phyloP scores from a whole-genome alignment of 805 yeast genomes.

The Metschnikowia noctiluminum region DNA sequence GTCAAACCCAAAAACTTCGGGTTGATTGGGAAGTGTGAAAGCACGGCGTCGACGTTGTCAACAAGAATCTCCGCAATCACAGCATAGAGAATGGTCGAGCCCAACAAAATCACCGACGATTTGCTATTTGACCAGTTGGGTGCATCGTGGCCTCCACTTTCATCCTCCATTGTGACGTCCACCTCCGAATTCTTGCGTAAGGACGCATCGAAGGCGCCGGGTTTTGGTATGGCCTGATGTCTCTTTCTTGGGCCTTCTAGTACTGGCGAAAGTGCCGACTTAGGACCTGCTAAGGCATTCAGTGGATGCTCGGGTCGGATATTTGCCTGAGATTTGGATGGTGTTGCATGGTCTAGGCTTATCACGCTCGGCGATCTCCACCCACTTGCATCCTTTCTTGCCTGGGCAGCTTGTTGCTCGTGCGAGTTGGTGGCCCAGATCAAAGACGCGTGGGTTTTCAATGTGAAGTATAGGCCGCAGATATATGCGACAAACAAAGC shows the following conservation, averaged over 20 bases:
- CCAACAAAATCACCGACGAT: slow-evolving; percentile 75
- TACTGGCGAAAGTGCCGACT: not conserved
- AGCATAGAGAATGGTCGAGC: slow-evolving; percentile 86
- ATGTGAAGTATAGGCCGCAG: slow-evolving; percentile 87
- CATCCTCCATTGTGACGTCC: slow-evolving; percentile 1
- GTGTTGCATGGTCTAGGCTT: slow-evolving; percentile 23
- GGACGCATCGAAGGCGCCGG: slow-evolving; percentile 1
- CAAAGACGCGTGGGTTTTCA: slow-evolving; percentile 93
- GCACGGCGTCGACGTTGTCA: slow-evolving; percentile 85
- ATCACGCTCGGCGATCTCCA: slow-evolving; percentile 38
- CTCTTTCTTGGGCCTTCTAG: slow-evolving; percentile 3
- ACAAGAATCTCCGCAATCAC: slow-evolving; percentile 92
- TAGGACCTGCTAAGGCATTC: not conserved
- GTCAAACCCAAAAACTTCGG: slow-evolving; percentile 93
- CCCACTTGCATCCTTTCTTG: slow-evolving; percentile 22
- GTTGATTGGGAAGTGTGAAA: slow-evolving; percentile 72
- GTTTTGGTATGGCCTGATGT: slow-evolving; percentile 2
- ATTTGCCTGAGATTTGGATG: not conserved
- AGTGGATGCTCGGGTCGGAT: not conserved
- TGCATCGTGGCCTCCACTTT: slow-evolving; percentile 81
- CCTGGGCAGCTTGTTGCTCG: slow-evolving; percentile 23
- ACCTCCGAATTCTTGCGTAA: slow-evolving; percentile 2
- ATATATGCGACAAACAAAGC: slow-evolving; percentile 79
- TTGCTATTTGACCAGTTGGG: slow-evolving; percentile 94
- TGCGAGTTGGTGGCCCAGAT: slow-evolving; percentile 73